phyloP scores from a whole-genome alignment of 164 flowering plant genomes.

The Stephania japonica region DNA sequence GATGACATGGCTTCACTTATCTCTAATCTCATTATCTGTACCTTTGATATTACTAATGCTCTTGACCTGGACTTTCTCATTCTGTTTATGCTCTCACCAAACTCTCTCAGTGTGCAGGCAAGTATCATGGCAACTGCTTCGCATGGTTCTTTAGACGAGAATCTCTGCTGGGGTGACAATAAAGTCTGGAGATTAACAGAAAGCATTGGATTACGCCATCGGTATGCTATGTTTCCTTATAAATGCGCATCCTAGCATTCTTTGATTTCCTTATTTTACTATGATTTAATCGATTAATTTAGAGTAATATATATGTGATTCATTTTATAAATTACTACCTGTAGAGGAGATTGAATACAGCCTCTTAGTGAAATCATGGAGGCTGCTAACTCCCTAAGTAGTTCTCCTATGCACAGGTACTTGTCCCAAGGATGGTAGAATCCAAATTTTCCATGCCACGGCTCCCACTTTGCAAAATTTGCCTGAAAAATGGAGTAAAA shows the following conservation, averaged over 20 bases:
- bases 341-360: slow-evolving; percentile 42
- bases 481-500: slow-evolving; percentile 33
- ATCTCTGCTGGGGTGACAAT: slow-evolving; percentile 15
- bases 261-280: not conserved
- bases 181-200: slow-evolving; percentile 21
- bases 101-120: slow-evolving; percentile 39
- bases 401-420: slow-evolving; percentile 50
- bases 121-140: slow-evolving; percentile 30
- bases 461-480: slow-evolving; percentile 87
- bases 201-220: not conserved
- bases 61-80: slow-evolving; percentile 32
- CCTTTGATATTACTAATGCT: slow-evolving; percentile 21
- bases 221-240: not conserved
- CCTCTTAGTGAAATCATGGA: slow-evolving; percentile 32
- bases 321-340: slow-evolving; percentile 30
- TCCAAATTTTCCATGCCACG: slow-evolving; percentile 88
- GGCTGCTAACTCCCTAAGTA: slow-evolving; percentile 58
- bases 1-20: slow-evolving; percentile 18
- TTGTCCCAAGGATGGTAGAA: slow-evolving; percentile 62
- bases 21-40: slow-evolving; percentile 32
- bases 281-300: not conserved
- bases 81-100: slow-evolving; percentile 41
- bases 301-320: not conserved
- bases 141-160: slow-evolving; percentile 41
- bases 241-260: not conserved